A percentile compares a stretch with the other conserved stretches of the same genome.
Evolutionary conservation across 805 yeast genomes (phyloP).

Genomic region (Saturnispora bothae): DNA sequence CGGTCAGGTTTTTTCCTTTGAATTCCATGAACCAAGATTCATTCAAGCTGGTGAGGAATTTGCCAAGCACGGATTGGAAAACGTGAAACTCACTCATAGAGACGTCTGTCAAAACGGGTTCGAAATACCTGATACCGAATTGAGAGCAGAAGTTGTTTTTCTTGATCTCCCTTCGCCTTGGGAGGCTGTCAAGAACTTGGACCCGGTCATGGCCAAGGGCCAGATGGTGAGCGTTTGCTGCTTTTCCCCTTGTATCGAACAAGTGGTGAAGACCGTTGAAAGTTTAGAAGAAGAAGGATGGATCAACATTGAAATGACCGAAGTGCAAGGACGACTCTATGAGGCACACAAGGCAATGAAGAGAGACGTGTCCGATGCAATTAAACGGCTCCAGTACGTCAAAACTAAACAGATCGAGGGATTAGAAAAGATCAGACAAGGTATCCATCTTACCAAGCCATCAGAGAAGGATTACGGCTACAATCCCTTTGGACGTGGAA

Average conservation of each 20-base stretch:
- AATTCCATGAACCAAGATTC: constrained; percentile 81
- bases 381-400: constrained; percentile 71
- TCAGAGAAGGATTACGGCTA: constrained; percentile 38
- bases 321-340: constrained; percentile 69
- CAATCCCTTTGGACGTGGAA: constrained; percentile 91
- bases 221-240: constrained; percentile 72
- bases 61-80: constrained; percentile 52
- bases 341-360: constrained; percentile 88
- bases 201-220: constrained; percentile 41
- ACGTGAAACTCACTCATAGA: constrained; percentile 68
- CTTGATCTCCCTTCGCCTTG: constrained; percentile 95
- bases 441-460: constrained; percentile 11
- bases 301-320: constrained; percentile 85
- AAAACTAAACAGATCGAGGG: constrained; percentile 61
- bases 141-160: constrained; percentile 69
- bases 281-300: constrained; percentile 70
- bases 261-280: constrained; percentile 78
- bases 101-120: constrained; percentile 91
- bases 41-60: constrained; percentile 73
- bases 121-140: constrained; percentile 30
- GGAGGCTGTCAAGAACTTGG: constrained; percentile 79
- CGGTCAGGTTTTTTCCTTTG: constrained; percentile 74
- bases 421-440: constrained; percentile 32
- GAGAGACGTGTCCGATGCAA: constrained; percentile 67
- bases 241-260: constrained; percentile 96